These are phyloP conservation scores for Paxillus rubicundulus DNA, from an alignment of 768 basidiomycete species.

Conservation along the genomic window DNA sequence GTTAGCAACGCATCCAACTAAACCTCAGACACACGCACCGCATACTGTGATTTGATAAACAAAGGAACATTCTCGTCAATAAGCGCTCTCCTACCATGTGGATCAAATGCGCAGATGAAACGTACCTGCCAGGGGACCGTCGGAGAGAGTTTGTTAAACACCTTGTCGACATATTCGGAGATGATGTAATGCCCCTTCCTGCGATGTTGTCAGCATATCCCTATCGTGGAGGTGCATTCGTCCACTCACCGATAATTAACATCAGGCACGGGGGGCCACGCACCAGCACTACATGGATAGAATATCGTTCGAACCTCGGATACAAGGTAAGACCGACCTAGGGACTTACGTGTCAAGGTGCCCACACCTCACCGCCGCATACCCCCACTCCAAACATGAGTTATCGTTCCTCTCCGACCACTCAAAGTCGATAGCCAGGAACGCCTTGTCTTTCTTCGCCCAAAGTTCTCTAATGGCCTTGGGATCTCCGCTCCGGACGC, in stretches of 20 bases:
- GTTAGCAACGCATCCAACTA: conserved; percentile 2
- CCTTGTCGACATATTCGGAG: conserved; percentile 64
- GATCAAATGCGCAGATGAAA: conserved; percentile 12
- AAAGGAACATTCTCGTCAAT: conserved; percentile 11
- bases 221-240: background rate
- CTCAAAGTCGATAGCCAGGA: conserved; percentile 72
- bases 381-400: conserved; percentile 76
- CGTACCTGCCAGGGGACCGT: conserved; percentile 74
- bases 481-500: conserved; percentile 65
- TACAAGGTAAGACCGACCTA: background rate
- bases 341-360: conserved; percentile 63
- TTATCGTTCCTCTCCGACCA: conserved; percentile 71
- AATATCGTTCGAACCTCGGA: conserved; percentile 2
- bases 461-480: conserved; percentile 65
- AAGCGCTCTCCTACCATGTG: conserved; percentile 15
- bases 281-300: conserved; percentile 45
- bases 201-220: conserved; percentile 11
- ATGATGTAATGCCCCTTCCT: conserved; percentile 73
- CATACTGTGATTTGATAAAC: conserved; percentile 47
- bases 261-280: conserved; percentile 78
- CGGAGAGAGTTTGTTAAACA: conserved; percentile 58
- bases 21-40: conserved; percentile 44
- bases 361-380: conserved; percentile 73
- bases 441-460: conserved; percentile 69
- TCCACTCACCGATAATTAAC: conserved; percentile 67